Evolutionary conservation across 495 filamentous ascomycete genomes (phyloP), one percentile per base, ranked within the genome.

Genomic region (Choiromyces venosus): DNA sequence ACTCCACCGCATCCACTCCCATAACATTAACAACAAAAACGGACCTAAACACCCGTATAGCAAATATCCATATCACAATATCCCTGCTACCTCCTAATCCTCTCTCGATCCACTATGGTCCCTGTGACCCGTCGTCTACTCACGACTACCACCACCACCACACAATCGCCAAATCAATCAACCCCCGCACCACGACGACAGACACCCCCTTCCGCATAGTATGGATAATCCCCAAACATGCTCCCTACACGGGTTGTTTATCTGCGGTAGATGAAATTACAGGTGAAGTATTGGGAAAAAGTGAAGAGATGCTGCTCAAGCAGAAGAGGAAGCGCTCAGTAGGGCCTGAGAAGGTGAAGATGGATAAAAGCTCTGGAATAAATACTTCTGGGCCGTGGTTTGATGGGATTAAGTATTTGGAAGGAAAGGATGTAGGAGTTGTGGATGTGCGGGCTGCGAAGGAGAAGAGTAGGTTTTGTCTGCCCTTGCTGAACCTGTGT

Each of bases 321-420:
- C 76, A 65, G 61, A 78, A 81, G 40, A 76, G 74, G 56, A 81
- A 83, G 66, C 78, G 81, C 19, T 81, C 81, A 71, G 73, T 78
- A 2, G 75, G 81, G 61, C 74, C 19, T 37, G 73, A 64, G 75
- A 69, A 78, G 37, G 84, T 87, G 33, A 72, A 76, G 40, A 87
- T 87, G 85, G 78, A 81, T 21, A 82, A 84, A 39, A 79, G 83
- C 14, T 86, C 71, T 56, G 85, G 85, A 18, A 85, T 87, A 73
- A 89, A 91, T 75, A 78, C 82, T 29, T 82, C 82, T 80, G 89
- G 89, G 0, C 88, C 90, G 0, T 91, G 90, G 89, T 91, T 91
- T 64, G 88, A 91, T 77, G 89, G 90, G 5, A 88, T 92, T 29
- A 85, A 85, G 38, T 86, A 89, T 71, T 84, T 92, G 74, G 83